These are phyloP conservation scores for Emmonsia crescens DNA, from an alignment of 2,329 filamentous ascomycete genomes.

Conservation along the genomic window DNA sequence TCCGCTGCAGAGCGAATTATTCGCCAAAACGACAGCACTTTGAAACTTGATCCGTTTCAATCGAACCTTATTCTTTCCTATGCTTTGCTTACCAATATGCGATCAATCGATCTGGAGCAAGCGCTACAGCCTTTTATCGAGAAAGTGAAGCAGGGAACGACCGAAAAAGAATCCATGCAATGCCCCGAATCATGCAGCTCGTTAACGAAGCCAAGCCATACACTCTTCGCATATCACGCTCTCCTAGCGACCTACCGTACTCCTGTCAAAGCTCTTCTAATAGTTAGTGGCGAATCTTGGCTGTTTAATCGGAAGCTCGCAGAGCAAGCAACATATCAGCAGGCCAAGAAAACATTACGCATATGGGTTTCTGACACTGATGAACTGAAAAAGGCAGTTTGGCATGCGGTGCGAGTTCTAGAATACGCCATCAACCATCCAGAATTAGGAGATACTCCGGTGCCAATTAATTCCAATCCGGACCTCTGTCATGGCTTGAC, in stretches of 20 bases:
- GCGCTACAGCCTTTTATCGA: constrained; percentile 10
- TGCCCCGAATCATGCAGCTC: neutral
- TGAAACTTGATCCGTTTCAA: constrained; percentile 17
- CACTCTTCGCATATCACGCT: constrained; percentile 22
- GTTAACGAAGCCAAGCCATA: constrained; percentile 9
- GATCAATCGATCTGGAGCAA: constrained; percentile 7
- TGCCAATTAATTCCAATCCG: neutral
- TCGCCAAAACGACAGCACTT: constrained; percentile 1
- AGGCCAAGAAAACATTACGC: constrained; percentile 20
- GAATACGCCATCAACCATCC: constrained; percentile 10
- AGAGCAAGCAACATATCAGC: constrained; percentile 22
- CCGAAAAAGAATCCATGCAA: neutral
- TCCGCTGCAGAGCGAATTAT: constrained; percentile 10
- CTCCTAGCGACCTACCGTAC: constrained; percentile 21
- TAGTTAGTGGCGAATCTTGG: constrained; percentile 28
- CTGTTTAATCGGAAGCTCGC: constrained; percentile 26
- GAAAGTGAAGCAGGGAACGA: constrained; percentile 3
- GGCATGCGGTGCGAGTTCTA: constrained; percentile 22
- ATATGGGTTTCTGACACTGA: constrained; percentile 21
- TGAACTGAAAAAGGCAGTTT: constrained; percentile 21
- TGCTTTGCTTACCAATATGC: constrained; percentile 9
- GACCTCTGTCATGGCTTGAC: neutral
- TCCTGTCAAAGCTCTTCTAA: constrained; percentile 22
- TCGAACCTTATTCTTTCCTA: constrained; percentile 17
- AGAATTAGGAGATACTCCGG: neutral